These are phyloP conservation scores for Rhynchospora pubera DNA, from an alignment of 176 grass and related monocot genomes.

Conservation along the genomic window DNA sequence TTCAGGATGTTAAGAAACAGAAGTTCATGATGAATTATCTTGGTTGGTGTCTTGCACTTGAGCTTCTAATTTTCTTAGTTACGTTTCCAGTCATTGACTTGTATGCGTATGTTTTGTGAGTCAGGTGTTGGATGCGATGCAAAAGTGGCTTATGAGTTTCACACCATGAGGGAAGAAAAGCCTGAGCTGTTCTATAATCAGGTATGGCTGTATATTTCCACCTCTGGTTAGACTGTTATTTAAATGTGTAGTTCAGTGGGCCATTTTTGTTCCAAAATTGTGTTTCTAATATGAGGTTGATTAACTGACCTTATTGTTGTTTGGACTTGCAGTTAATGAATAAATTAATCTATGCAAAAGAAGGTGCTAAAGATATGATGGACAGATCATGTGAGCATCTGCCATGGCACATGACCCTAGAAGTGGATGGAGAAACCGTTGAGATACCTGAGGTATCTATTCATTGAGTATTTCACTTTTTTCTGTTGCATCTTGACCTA, in stretches of 20 bases:
- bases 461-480: conserved; percentile 20
- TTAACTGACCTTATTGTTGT: not conserved
- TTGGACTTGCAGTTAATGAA: conserved; percentile 64
- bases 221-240: not conserved
- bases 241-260: not conserved
- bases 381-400: conserved; percentile 88
- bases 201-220: conserved; percentile 28
- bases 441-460: conserved; percentile 71
- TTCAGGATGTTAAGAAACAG: conserved; percentile 42
- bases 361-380: conserved; percentile 94
- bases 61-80: conserved; percentile 7
- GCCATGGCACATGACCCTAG: conserved; percentile 77
- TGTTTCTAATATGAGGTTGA: not conserved
- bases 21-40: conserved; percentile 98
- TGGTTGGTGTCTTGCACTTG: conserved; percentile 30
- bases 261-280: not conserved
- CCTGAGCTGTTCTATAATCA: conserved; percentile 85
- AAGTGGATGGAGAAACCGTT: conserved; percentile 79
- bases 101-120: conserved; percentile 16
- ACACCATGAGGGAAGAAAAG: conserved; percentile 70
- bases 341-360: conserved; percentile 96
- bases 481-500: not conserved
- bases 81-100: not conserved
- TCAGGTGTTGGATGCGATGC: conserved; percentile 97
- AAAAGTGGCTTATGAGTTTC: conserved; percentile 92